Conservation (phyloP, 2,329 filamentous ascomycete genomes). For the Penicillium sp. region DNA sequence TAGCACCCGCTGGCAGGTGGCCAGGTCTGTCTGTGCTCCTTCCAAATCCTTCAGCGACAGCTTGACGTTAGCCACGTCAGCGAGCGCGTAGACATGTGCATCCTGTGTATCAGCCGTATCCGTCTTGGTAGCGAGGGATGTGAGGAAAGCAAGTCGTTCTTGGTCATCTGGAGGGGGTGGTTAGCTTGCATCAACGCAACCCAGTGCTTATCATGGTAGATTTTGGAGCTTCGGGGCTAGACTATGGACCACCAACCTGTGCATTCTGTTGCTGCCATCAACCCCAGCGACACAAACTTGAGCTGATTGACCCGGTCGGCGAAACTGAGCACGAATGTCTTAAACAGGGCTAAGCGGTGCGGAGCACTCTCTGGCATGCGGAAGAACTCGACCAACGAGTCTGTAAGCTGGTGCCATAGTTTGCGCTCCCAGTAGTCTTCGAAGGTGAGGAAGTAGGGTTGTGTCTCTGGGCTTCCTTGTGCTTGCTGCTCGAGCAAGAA, state of each 20-base stretch:
- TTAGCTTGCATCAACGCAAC: conserved; percentile 14
- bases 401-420: conserved; percentile 97
- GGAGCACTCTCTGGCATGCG: conserved; percentile 73
- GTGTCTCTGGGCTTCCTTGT: conserved; percentile 79
- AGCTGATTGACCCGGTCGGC: conserved; percentile 99
- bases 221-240: neutral
- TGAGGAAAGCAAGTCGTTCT: conserved; percentile 82
- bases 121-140: conserved; percentile 80
- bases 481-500: conserved; percentile 91
- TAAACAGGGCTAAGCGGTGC: conserved; percentile 87
- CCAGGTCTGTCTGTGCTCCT: conserved; percentile 82
- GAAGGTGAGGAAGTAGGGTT: conserved; percentile 83
- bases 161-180: conserved; percentile 65
- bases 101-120: conserved; percentile 92
- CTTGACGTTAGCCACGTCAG: conserved; percentile 85
- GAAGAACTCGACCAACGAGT: conserved; percentile 85
- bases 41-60: conserved; percentile 75
- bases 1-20: conserved; percentile 81
- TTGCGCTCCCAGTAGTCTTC: conserved; percentile 98
- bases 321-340: conserved; percentile 92
- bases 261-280: conserved; percentile 84
- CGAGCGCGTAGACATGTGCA: conserved; percentile 89
- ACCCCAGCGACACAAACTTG: conserved; percentile 86
- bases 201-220: neutral
- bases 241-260: conserved; percentile 25